phyloP scores from a whole-genome alignment of 1,139 yeast genomes.

The Debaryomycetaceae sp. region DNA sequence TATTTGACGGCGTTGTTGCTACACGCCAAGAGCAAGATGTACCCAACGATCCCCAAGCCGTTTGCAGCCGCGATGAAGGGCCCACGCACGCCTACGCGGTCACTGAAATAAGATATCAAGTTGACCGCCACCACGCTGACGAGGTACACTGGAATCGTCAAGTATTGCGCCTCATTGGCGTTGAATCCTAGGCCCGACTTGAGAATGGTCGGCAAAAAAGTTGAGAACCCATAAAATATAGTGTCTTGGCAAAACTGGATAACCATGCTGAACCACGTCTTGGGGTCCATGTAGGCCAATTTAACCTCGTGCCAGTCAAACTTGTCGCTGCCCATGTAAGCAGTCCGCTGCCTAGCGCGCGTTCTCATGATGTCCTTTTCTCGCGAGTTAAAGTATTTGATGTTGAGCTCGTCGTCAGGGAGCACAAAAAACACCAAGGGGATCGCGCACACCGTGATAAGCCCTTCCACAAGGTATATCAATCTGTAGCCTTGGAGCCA shows the following conservation, averaged over 20 bases:
- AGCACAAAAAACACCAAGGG: slow-evolving; percentile 21
- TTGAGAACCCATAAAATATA: slow-evolving; percentile 44
- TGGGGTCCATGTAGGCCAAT: slow-evolving; percentile 35
- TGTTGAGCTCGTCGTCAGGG: slow-evolving; percentile 17
- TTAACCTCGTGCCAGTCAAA: slow-evolving; percentile 39
- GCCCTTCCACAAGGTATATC: slow-evolving; percentile 28
- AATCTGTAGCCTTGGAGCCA: slow-evolving; percentile 31
- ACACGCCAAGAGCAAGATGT: slow-evolving; percentile 28
- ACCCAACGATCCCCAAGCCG: slow-evolving; percentile 34
- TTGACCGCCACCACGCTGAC: slow-evolving; percentile 37
- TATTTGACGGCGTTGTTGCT: slow-evolving; percentile 33
- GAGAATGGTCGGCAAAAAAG: slow-evolving; percentile 45
- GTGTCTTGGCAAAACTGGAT: slow-evolving; percentile 47
- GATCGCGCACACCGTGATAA: slow-evolving; percentile 24
- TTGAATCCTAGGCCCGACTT: slow-evolving; percentile 40
- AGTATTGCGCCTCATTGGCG: slow-evolving; percentile 38
- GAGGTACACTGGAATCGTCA: slow-evolving; percentile 48
- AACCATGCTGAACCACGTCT: slow-evolving; percentile 32
- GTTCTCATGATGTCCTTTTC: slow-evolving; percentile 21
- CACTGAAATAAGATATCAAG: slow-evolving; percentile 36
- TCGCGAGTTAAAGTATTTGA: slow-evolving; percentile 17
- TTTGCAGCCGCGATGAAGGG: slow-evolving; percentile 18
- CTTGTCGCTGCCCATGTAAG: slow-evolving; percentile 21
- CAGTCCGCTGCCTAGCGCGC: slow-evolving; percentile 20
- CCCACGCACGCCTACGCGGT: slow-evolving; percentile 23